Evolutionary conservation across 2,329 filamentous ascomycete genomes (phyloP), one percentile per base, ranked within the genome.

Genomic region (Plenodomus lindquistii): DNA sequence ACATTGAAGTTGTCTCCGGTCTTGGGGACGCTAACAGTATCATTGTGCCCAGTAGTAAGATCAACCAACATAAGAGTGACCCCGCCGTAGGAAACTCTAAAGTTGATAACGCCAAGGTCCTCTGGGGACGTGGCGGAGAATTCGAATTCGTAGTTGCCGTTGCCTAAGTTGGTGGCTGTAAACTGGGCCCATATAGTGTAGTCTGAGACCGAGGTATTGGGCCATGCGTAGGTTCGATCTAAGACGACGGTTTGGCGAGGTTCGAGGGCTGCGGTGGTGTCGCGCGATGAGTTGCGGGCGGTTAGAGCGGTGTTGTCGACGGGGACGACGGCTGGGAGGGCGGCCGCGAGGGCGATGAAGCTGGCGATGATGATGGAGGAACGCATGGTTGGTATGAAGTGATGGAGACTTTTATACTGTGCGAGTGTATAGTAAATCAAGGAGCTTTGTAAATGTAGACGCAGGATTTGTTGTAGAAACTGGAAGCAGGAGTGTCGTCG

Each of bases 101-200:
- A 39, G 19, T 39, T 39, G 6, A 39, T 7, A 39, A 6, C 19
- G 16, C 13, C 36, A 16, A 15, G 11, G 8, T 39, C 19, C 6
- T 15, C 17, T 19, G 37, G 8, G 19, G 37, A 37, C 13, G 36
- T 16, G 37, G 9, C 19, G 8, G 8, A 39, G 19, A 39, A 39
- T 39, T 39, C 8, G 37, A 39, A 39, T 17, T 39, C 19, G 37
- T 39, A 39, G 37, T 39, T 39, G 37, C 37, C 37, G 37, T 39
- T 19, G 6, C 37, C 37, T 39, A 10, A 6, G 37, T 39, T 39
- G n/a, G 37, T 39, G 17, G 37, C 37, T 17, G 6, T 7, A 17
- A 39, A 39, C n/a, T 39, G 37, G n/a, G 37, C 37, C 6, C 17
- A 6, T 39, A 9, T 7, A 39, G 8, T 17, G 37, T 17, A 7